Base-by-base conservation (phyloP, 2,329 filamentous ascomycete species). In the Colletotrichum graminicola region DNA sequence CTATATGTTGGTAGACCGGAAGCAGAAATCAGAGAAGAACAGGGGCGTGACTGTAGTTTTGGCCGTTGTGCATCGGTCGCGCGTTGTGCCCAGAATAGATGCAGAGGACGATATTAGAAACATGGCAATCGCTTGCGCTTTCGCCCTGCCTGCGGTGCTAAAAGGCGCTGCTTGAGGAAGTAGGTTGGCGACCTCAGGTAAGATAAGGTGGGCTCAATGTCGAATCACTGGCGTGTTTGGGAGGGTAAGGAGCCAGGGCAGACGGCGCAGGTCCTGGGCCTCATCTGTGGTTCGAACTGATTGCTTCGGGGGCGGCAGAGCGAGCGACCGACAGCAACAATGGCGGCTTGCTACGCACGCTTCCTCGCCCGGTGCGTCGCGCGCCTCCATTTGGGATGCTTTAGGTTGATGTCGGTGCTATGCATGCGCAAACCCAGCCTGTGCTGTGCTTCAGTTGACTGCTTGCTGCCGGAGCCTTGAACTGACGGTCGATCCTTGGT, bases 1-100 rank as follows among this genome's bases (percentile, higher is more conserved):
- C n/a, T 23, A 18, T 36, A 36, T 36, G 18, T 32, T 49, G 45
- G 32, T 29, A 51, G 29, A 11, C n/a, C 32, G 14, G 51, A 64
- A 14, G 51, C 16, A 56, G 32, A 21, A 56, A 23, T 16, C 34
- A 12, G 4, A 49, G 21, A 16, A 34, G 11, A 62, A 16, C 2
- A 21, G 32, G 55, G 64, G 67, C 43, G 67, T 71, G 67, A 21
- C 34, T 23, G 32, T 67, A 71, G 43, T 32, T 32, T 21, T 57
- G 43, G 56, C 11, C 39, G 41, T 36, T 39, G 45, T 51, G 52
- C 51, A 43, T 67, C 64, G 32, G 36, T 51, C 52, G 52, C 45
- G 34, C 18, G 26, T 67, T 43, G 67, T 67, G 49, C 67, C 51
- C 64, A 71, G 67, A 71, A 67, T 71, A 71, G 67, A 71, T 67